Evolutionary conservation across 2,329 filamentous ascomycete genomes (phyloP), one percentile per base, ranked within the genome.

Genomic region (Paraphoma chrysanthemicola): DNA sequence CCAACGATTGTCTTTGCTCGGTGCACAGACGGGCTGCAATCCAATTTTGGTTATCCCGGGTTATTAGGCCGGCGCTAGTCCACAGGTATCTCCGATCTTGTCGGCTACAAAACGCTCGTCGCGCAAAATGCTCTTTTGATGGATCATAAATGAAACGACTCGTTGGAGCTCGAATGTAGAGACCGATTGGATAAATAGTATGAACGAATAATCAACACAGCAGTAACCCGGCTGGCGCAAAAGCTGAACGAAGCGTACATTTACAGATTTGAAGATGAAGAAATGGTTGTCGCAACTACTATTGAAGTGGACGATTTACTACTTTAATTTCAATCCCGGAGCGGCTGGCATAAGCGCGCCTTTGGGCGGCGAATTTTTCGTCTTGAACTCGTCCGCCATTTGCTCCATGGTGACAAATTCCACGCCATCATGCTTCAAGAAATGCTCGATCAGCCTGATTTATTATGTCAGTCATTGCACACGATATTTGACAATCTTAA

Each of bases 381-480:
- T 82, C 78, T 91, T 91, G 74, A 91, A 92, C 38, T 90, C 86
- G 68, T 91, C 88, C 16, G 81, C 86, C 76, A 92, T 90, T 69
- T 90, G 81, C 67, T 86, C 88, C 81, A 92, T 90, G 0, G 86
- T 89, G 0, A 88, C 84, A 79, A 86, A 89, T 60, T 89, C 86
- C 0, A 89, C 85, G 1, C 86, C 83, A 55, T 86, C 83, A 48
- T 85, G 80, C 55, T 81, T 81, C 69, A 87, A 89, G 68, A 91
- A 88, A 56, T 90, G 81, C 62, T 91, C 87, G 55, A 91, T 90
- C 41, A 89, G 79, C 52, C 81, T 78, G 51, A 2, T 18, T 51
- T 38, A 28, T 1, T 16, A 23, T 64, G 23, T 23, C 23, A 23
- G 23, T 23, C 23, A 23, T 23, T 23, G 23, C 2, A 23, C 23